Evolutionary conservation across 2,329 filamentous ascomycete genomes (phyloP), one percentile per base, ranked within the genome.

Genomic region (Knufia fluminis): DNA sequence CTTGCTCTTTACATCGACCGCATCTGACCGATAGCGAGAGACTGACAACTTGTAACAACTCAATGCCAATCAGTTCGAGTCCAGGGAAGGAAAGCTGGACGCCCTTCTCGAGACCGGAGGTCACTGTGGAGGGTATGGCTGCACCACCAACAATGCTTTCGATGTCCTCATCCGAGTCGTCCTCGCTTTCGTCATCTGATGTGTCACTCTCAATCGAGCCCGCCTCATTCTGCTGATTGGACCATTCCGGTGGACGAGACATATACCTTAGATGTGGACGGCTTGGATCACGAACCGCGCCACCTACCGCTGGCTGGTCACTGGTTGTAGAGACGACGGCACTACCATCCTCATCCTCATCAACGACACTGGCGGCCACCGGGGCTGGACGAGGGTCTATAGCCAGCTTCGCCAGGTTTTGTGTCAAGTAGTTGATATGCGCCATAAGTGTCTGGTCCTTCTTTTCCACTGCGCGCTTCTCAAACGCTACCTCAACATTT

Each of bases 51-150:
- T 90, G 80, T 7, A 94, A 71, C 1, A 92, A 67, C 60, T 92
- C 86, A 52, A 92, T 83, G 32, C 83, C 79, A 61, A 87, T 77
- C 1, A 94, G 75, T 59, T 91, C 85, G 51, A 92, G 70, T 22
- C 77, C 80, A 0, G 88, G 87, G 58, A 92, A 88, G 0, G 83
- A 87, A 6, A 94, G 72, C 48, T 85, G 79, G n/a, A 86, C 84
- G 20, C 86, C 86, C 20, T 49, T 53, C 23, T 56, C 57, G 4
- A 50, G 20, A 8, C 50, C 47, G 32, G 47, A 75, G 73, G 60
- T 88, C 85, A 1, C 71, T 64, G 1, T 70, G 67, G 2, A 67
- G 63, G 4, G 65, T n/a, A 61, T 47, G 24, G 58, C 43, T 20
- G 49, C 31, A 28, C 46, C 55, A 28, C 64, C 61, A n/a, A 68